Conservation (phyloP, 345 rosid species). For the Citrus unshiu region DNA sequence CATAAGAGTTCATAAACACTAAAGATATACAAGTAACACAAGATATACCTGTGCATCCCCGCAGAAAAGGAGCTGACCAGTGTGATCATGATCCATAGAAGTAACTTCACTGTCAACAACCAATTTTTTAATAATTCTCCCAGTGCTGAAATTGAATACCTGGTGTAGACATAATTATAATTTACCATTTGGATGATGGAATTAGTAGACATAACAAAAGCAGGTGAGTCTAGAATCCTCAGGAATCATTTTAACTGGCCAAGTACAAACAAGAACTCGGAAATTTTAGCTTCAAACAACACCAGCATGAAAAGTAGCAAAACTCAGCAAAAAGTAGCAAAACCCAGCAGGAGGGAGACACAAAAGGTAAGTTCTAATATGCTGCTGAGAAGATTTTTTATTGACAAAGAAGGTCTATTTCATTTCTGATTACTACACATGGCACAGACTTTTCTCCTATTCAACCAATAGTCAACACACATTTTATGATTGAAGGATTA, state of each 20-base stretch:
- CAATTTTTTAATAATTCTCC: slow-evolving; percentile 65
- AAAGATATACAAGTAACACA: neutral
- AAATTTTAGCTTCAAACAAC: neutral
- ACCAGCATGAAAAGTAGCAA: neutral
- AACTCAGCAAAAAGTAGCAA: neutral
- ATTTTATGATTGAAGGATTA: neutral
- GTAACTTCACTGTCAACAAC: slow-evolving; percentile 62
- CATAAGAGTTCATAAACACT: neutral
- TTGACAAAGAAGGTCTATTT: neutral
- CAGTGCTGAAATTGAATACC: slow-evolving; percentile 99
- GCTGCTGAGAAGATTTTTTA: neutral
- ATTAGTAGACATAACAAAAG: neutral
- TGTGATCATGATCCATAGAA: slow-evolving; percentile 97
- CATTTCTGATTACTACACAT: neutral
- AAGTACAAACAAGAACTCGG: neutral
- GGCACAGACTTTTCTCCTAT: neutral
- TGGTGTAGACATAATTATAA: slow-evolving; percentile 27
- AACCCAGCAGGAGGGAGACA: neutral
- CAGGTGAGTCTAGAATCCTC: neutral
- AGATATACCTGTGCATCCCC: slow-evolving; percentile 76
- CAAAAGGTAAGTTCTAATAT: neutral
- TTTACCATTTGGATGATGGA: slow-evolving; percentile 20
- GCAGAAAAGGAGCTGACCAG: slow-evolving; percentile 91
- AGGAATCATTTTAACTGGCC: neutral
- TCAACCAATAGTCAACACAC: neutral